phyloP scores from a whole-genome alignment of 2,329 filamentous ascomycete species.

The Clonostachys chloroleuca region DNA sequence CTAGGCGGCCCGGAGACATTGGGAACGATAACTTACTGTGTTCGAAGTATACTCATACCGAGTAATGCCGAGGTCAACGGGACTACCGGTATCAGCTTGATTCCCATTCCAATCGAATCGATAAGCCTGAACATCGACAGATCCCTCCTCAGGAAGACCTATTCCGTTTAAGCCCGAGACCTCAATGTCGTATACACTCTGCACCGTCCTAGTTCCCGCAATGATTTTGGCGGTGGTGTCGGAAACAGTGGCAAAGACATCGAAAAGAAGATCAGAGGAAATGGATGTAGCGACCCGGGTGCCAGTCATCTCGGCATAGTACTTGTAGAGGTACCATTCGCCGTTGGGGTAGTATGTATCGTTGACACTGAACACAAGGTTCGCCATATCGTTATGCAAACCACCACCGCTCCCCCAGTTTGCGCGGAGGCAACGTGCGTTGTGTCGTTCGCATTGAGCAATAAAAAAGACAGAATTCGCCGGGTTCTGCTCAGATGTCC shows the following conservation, averaged over 20 bases:
- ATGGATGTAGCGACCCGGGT: neutral
- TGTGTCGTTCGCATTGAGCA: slow-evolving; percentile 35
- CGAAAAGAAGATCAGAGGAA: slow-evolving; percentile 2
- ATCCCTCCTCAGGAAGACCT: slow-evolving; percentile 2
- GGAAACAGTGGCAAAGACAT: slow-evolving; percentile 2
- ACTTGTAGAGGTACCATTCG: slow-evolving; percentile 6
- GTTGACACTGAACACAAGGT: slow-evolving; percentile 13
- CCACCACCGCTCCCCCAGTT: slow-evolving; percentile 35
- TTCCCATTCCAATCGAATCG: slow-evolving; percentile 3
- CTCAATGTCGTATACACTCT: slow-evolving; percentile 1
- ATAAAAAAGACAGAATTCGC: slow-evolving; percentile 37
- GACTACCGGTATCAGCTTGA: slow-evolving; percentile 1
- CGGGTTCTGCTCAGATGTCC: slow-evolving; percentile 30
- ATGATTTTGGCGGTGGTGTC: slow-evolving; percentile 1
- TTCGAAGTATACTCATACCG: neutral
- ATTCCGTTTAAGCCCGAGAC: neutral
- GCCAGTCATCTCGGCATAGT: slow-evolving; percentile 3
- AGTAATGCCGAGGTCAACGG: slow-evolving; percentile 1
- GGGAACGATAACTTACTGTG: neutral
- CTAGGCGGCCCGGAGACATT: no score
- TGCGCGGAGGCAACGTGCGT: slow-evolving; percentile 33
- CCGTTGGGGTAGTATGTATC: slow-evolving; percentile 2
- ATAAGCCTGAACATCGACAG: slow-evolving; percentile 1
- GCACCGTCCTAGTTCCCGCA: neutral
- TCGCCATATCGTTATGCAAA: slow-evolving; percentile 38